A percentile compares a stretch with the other conserved stretches of the same genome.
Evolutionary conservation across 257 asterid species (phyloP).

Genomic region (Echites panduratus): DNA sequence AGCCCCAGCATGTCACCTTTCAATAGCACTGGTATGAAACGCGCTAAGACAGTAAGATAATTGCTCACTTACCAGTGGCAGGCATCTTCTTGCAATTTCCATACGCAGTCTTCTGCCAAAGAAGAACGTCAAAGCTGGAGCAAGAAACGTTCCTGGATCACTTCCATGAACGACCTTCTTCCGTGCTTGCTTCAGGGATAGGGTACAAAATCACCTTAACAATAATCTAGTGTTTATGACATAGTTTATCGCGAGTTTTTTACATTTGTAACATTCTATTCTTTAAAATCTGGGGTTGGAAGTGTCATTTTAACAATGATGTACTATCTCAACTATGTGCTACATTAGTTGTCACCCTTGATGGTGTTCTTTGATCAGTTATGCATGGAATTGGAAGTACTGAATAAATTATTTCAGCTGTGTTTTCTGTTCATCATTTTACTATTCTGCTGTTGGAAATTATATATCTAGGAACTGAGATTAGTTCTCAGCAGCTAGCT

Average conservation of each 20-base stretch:
- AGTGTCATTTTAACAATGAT: background rate
- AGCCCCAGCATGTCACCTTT: conserved; percentile 83
- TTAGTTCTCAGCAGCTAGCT: too few species aligned
- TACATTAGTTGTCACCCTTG: background rate
- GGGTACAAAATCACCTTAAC: background rate
- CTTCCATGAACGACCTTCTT: background rate
- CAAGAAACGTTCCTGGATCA: background rate
- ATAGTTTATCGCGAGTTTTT: background rate
- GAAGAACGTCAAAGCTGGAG: background rate
- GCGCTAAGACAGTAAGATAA: conserved; percentile 67
- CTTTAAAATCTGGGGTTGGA: background rate
- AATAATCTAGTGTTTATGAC: background rate
- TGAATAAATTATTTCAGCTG: background rate
- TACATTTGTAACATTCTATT: background rate
- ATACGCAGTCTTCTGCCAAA: background rate
- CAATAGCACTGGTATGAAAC: conserved; percentile 56
- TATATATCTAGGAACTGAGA: too few species aligned
- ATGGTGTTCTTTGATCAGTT: background rate
- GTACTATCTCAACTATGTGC: background rate
- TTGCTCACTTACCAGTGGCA: background rate
- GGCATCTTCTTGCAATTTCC: background rate
- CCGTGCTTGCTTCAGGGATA: background rate
- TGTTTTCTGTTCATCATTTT: background rate
- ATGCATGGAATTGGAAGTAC: background rate
- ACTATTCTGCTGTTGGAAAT: background rate